Evolutionary conservation across 495 filamentous ascomycete species (phyloP).

Genomic region (Penicillium coffeae): DNA sequence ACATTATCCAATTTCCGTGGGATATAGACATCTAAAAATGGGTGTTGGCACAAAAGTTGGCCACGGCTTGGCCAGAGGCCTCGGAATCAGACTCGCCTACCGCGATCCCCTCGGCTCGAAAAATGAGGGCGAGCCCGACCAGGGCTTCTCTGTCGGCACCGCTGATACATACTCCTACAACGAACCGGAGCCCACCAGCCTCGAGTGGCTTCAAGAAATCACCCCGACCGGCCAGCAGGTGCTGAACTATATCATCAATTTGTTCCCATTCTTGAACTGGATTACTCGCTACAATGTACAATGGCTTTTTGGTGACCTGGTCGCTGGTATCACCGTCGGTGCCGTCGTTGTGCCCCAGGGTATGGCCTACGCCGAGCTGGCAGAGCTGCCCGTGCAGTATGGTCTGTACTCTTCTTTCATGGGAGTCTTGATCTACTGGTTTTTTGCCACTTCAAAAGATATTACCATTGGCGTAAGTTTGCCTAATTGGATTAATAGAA

Average conservation of each 20-base stretch:
- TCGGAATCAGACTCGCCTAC: slow-evolving; percentile 81
- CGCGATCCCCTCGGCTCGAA: slow-evolving; percentile 49
- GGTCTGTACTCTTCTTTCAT: slow-evolving; percentile 98
- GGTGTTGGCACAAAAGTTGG: slow-evolving; percentile 54
- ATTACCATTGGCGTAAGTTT: slow-evolving; percentile 77
- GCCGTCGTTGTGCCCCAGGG: slow-evolving; percentile 94
- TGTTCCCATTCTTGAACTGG: slow-evolving; percentile 90
- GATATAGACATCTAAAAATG: slow-evolving; percentile 32
- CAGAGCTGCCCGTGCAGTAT: slow-evolving; percentile 71
- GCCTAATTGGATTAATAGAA: too few relatives aligned
- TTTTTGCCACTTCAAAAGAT: slow-evolving; percentile 98
- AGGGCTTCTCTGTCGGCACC: slow-evolving; percentile 69
- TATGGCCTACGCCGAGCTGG: slow-evolving; percentile 94
- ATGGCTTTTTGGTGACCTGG: slow-evolving; percentile 85
- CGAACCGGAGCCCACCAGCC: slow-evolving; percentile 72
- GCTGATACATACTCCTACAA: slow-evolving; percentile 76
- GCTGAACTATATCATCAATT: slow-evolving; percentile 54
- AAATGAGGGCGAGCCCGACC: slow-evolving; percentile 67
- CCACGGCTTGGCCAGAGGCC: slow-evolving; percentile 68
- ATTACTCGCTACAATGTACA: slow-evolving; percentile 81
- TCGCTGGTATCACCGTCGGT: slow-evolving; percentile 93
- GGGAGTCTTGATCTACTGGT: slow-evolving; percentile 95
- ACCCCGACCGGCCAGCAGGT: slow-evolving; percentile 55
- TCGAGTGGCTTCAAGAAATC: slow-evolving; percentile 65
- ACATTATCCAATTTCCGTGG: too few relatives aligned